Conservation (phyloP, 2,329 filamentous ascomycete species). For the Aspergillus fumigatus region DNA sequence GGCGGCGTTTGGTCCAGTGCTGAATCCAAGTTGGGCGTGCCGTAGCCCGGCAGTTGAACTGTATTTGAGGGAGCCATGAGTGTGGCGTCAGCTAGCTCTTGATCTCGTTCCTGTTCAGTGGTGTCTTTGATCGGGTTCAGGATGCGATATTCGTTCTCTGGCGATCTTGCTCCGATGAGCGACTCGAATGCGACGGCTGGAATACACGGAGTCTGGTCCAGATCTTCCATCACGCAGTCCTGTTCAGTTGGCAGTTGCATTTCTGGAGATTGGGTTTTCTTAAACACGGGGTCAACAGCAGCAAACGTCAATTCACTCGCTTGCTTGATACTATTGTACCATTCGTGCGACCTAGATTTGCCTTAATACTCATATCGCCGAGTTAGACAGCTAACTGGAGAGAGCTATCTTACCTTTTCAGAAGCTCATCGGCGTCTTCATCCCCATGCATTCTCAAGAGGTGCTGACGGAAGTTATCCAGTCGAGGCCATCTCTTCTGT, state of each 20-base stretch:
- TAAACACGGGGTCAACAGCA: conserved; percentile 13
- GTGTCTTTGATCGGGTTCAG: neutral
- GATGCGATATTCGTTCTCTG: conserved; percentile 5
- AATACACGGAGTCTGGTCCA: conserved; percentile 1
- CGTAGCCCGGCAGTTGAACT: conserved; percentile 12
- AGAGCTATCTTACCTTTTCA: conserved; percentile 42
- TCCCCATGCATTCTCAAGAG: conserved; percentile 62
- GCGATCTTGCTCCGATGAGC: neutral
- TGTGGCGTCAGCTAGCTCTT: neutral
- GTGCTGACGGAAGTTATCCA: conserved; percentile 84
- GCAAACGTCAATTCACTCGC: conserved; percentile 14
- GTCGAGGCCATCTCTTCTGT: conserved; percentile 70
- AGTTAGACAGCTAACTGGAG: neutral
- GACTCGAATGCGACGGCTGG: conserved; percentile 2
- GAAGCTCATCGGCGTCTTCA: conserved; percentile 41
- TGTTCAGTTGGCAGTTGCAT: conserved; percentile 12
- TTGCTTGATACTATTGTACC: conserved; percentile 29
- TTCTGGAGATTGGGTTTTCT: conserved; percentile 12
- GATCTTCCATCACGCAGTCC: neutral
- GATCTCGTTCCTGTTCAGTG: neutral
- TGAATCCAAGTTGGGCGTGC: conserved; percentile 9
- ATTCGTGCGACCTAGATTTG: conserved; percentile 27
- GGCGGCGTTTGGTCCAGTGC: conserved; percentile 6
- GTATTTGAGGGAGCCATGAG: neutral
- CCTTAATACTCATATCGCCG: neutral